phyloP scores from a whole-genome alignment of 257 asterid species.

The Capsicum chinense region DNA sequence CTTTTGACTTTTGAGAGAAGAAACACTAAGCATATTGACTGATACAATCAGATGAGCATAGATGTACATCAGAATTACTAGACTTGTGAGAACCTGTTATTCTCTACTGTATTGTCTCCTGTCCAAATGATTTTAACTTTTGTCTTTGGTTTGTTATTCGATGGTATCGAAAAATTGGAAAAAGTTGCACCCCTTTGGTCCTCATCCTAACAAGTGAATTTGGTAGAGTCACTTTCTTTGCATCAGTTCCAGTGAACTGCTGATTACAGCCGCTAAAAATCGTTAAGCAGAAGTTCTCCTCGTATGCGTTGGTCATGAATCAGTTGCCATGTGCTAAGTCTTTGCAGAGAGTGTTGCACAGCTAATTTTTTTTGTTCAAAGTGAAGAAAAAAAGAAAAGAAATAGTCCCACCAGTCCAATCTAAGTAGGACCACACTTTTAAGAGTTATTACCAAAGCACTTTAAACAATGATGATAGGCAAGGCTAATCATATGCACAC shows the following conservation, averaged over 20 bases:
- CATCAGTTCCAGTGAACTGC: background rate
- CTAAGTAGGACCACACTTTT: background rate
- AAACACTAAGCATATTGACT: background rate
- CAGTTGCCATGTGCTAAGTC: no score
- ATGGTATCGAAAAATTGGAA: no score
- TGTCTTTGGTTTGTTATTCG: background rate
- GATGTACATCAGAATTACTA: background rate
- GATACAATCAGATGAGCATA: background rate
- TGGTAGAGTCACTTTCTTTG: background rate
- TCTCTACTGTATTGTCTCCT: background rate
- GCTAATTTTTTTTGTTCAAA: no score
- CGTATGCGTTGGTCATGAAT: no score
- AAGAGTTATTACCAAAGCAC: background rate
- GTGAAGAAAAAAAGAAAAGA: background rate
- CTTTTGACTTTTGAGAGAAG: background rate
- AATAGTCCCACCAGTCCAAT: background rate
- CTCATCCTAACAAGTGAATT: no score
- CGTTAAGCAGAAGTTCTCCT: background rate
- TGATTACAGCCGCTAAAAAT: background rate
- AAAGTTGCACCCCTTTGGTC: no score
- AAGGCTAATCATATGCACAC: slow-evolving; percentile 16
- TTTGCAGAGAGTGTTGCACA: no score
- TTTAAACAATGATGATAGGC: background rate
- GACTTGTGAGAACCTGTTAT: background rate
- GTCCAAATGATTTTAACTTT: background rate